Evolutionary conservation across 257 asterid genomes (phyloP).

Genomic region (Pogostemon cablin): DNA sequence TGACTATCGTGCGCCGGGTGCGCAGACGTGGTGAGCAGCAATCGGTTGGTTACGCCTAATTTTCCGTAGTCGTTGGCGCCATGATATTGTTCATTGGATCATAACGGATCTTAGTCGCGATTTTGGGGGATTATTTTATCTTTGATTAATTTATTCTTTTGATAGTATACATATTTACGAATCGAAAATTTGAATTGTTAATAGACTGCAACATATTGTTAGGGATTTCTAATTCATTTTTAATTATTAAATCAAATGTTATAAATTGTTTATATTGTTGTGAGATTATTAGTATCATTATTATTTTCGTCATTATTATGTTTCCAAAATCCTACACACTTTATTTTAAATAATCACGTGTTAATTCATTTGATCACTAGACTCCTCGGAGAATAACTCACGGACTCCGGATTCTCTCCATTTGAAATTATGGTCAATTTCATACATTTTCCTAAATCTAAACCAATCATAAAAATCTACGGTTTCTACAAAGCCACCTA

Average conservation of each 20-base stretch:
- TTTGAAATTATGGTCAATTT: no score
- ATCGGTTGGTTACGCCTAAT: neutral
- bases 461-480: no score
- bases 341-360: no score
- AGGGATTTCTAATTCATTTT: neutral
- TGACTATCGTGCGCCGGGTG: constrained; percentile 31
- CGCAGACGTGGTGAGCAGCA: constrained; percentile 6
- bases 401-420: no score
- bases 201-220: neutral
- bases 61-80: neutral
- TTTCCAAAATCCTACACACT: no score
- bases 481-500: no score
- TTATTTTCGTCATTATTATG: no score
- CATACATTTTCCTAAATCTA: no score
- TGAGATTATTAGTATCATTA: no score
- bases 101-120: neutral
- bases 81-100: neutral
- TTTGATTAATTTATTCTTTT: neutral
- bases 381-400: no score
- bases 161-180: neutral
- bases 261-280: neutral
- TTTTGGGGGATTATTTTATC: neutral
- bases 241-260: neutral
- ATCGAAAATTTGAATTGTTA: constrained; percentile 12
- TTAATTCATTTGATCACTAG: no score